These are phyloP conservation scores for Paramarasmius palmivorus DNA, from an alignment of 1,284 basidiomycete species.

Conservation along the genomic window DNA sequence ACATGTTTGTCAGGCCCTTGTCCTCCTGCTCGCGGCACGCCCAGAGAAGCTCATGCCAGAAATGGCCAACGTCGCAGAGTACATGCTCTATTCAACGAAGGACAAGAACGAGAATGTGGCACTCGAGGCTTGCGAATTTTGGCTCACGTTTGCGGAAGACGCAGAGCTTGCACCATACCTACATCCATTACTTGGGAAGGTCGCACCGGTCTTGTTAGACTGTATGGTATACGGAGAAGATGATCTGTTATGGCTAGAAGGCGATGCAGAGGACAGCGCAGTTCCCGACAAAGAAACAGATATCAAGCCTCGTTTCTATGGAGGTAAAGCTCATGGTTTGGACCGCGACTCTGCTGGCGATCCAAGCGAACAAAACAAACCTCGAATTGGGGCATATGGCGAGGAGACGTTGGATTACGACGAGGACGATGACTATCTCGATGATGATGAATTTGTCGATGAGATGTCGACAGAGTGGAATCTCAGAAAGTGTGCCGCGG, in stretches of 20 bases:
- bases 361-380: slow-evolving; percentile 46
- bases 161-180: slow-evolving; percentile 83
- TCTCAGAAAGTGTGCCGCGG: slow-evolving; percentile 96
- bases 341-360: slow-evolving; percentile 70
- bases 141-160: slow-evolving; percentile 99
- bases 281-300: slow-evolving; percentile 94
- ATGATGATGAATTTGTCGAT: slow-evolving; percentile 93
- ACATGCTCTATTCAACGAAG: slow-evolving; percentile 98
- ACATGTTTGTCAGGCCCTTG: slow-evolving; percentile 95
- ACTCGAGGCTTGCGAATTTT: slow-evolving; percentile 98
- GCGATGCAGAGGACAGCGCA: slow-evolving; percentile 86
- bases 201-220: slow-evolving; percentile 92
- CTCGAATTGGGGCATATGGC: slow-evolving; percentile 64
- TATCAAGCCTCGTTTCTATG: slow-evolving; percentile 95
- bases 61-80: slow-evolving; percentile 94
- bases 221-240: slow-evolving; percentile 98
- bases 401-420: slow-evolving; percentile 74
- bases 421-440: slow-evolving; percentile 84
- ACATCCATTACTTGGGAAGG: slow-evolving; percentile 81
- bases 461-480: slow-evolving; percentile 99
- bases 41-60: slow-evolving; percentile 98
- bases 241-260: slow-evolving; percentile 94
- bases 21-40: slow-evolving; percentile 87
- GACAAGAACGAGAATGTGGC: slow-evolving; percentile 96
- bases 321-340: slow-evolving; percentile 79